These are phyloP conservation scores for Spraguea lophii DNA, from an alignment of 371 early-diverging fungal genomes.

Conservation along the genomic window DNA sequence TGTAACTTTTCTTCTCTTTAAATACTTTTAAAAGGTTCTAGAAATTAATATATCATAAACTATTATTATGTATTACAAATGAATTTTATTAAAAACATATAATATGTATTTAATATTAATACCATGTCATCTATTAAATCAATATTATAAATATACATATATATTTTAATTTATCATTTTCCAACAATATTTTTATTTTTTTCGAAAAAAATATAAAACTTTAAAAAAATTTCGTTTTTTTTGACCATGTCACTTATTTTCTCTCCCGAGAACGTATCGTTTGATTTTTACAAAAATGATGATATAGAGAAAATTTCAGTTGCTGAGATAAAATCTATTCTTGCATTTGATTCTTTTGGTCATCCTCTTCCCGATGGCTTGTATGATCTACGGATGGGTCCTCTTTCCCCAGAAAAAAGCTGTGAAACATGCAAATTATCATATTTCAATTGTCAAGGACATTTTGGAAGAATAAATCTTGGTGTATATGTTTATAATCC, in stretches of 20 bases:
- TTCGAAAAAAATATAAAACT: no score
- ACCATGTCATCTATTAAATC: no score
- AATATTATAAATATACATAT: no score
- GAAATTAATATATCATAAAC: no score
- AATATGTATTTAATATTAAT: no score
- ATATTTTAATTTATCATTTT: no score
- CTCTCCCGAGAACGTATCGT: conserved; percentile 11
- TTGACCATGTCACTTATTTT: conserved; percentile 10
- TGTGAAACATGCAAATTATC: conserved; percentile 40
- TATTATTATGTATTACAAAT: no score
- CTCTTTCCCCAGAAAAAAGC: conserved; percentile 34
- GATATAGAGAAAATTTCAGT: conserved; percentile 77
- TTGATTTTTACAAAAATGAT: conserved; percentile 58
- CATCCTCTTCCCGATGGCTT: conserved; percentile 75
- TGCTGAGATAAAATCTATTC: conserved; percentile 65
- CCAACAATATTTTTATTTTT: no score
- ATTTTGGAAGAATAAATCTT: conserved; percentile 45
- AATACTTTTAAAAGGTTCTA: no score
- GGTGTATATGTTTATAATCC: conserved; percentile 35
- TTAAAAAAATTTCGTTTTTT: background rate
- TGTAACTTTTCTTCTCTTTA: no score
- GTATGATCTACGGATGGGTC: conserved; percentile 83
- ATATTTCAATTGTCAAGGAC: conserved; percentile 41
- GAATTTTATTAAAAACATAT: no score
- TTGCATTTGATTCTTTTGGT: conserved; percentile 66